phyloP scores from a whole-genome alignment of 306 rosid genomes.

The Dryas octopetala region DNA sequence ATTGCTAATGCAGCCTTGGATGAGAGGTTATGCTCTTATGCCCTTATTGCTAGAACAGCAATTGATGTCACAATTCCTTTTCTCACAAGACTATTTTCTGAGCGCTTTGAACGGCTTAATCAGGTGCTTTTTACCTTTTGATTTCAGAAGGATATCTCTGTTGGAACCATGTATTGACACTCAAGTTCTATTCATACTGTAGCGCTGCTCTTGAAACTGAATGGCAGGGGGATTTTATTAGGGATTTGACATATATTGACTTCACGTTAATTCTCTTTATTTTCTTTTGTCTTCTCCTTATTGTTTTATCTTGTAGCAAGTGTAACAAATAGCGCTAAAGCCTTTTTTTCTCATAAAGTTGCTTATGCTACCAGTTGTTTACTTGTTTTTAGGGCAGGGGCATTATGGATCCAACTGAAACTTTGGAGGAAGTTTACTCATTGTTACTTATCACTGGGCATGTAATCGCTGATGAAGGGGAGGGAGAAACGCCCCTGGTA shows the following conservation, averaged over 20 bases:
- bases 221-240: background rate
- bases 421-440: constrained; percentile 90
- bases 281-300: background rate
- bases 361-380: constrained; percentile 36
- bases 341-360: background rate
- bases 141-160: constrained; percentile 16
- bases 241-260: background rate
- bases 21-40: constrained; percentile 90
- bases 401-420: constrained; percentile 70
- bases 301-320: background rate
- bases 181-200: background rate
- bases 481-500: constrained; percentile 94
- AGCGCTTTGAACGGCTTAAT: constrained; percentile 62
- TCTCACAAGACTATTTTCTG: constrained; percentile 61
- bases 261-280: background rate
- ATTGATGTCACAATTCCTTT: constrained; percentile 76
- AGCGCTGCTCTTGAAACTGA: constrained; percentile 8
- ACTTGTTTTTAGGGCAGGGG: constrained; percentile 76
- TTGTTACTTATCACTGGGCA: constrained; percentile 84
- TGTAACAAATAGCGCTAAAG: background rate
- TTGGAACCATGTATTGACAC: constrained; percentile 4
- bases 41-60: constrained; percentile 88
- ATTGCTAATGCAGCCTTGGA: constrained; percentile 81
- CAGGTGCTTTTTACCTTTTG: constrained; percentile 51
- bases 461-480: constrained; percentile 92